phyloP scores from a whole-genome alignment of 441 rosid genomes.

The Eruca vesicaria region DNA sequence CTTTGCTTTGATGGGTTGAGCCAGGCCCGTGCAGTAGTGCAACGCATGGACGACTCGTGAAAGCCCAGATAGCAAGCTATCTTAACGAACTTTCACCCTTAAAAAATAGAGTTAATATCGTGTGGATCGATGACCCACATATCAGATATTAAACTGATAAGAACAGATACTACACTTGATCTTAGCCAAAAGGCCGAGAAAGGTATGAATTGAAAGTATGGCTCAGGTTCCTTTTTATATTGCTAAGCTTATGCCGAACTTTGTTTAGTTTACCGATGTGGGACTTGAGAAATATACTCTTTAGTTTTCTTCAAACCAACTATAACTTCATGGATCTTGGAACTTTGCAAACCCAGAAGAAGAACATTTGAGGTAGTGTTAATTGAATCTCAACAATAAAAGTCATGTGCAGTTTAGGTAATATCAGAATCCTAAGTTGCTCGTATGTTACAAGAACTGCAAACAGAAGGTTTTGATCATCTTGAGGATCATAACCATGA shows the following conservation, averaged over 20 bases:
- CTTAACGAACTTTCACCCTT: slow-evolving; percentile 2
- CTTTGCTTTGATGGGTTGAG: slow-evolving; percentile 27
- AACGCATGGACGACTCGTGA: slow-evolving; percentile 18
- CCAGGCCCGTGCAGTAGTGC: slow-evolving; percentile 29
- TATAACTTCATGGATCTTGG: too few species aligned
- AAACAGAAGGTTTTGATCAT: background rate
- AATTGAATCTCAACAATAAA: too few species aligned
- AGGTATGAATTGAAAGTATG: slow-evolving; percentile 24
- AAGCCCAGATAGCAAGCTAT: slow-evolving; percentile 31
- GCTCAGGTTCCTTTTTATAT: too few species aligned
- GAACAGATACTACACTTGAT: slow-evolving; percentile 97
- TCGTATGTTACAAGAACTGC: background rate
- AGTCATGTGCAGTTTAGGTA: too few species aligned
- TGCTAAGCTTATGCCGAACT: too few species aligned
- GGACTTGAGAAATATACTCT: too few species aligned
- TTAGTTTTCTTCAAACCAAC: too few species aligned
- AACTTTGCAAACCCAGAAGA: too few species aligned
- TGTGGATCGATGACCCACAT: slow-evolving; percentile 42
- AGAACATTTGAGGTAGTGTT: too few species aligned
- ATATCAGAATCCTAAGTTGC: too few species aligned
- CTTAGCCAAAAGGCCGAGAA: slow-evolving; percentile 98
- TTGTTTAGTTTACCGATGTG: too few species aligned
- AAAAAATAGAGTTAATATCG: slow-evolving; percentile 43
- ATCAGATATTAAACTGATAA: slow-evolving; percentile 89
- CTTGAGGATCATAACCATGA: background rate